phyloP scores from a whole-genome alignment of 2,329 filamentous ascomycete genomes.

The Cladophialophora exuberans region DNA sequence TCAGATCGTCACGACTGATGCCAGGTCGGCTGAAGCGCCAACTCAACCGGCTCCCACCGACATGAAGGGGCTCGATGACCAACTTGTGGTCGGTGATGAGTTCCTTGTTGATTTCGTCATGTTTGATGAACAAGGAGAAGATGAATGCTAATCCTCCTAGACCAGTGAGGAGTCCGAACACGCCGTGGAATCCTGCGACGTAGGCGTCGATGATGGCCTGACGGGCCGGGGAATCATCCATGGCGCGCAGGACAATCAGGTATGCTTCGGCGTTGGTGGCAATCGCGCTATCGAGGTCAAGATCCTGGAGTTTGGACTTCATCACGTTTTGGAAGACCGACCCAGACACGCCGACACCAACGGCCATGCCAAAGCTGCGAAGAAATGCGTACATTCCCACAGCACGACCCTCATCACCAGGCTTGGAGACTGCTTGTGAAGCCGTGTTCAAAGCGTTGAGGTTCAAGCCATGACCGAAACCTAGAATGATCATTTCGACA shows the following conservation, averaged over 20 bases:
- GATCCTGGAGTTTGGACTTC: constrained; percentile 34
- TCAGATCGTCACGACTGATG: neutral
- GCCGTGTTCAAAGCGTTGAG: constrained; percentile 46
- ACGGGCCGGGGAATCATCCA: constrained; percentile 4
- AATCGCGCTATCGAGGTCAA: constrained; percentile 17
- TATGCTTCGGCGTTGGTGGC: constrained; percentile 26
- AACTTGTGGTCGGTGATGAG: constrained; percentile 23
- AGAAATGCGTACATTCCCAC: constrained; percentile 44
- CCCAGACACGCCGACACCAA: constrained; percentile 47
- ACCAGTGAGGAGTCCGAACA: constrained; percentile 23
- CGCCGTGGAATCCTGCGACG: constrained; percentile 22
- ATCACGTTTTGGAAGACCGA: constrained; percentile 49
- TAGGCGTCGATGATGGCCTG: constrained; percentile 15
- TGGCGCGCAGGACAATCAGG: constrained; percentile 8
- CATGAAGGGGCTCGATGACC: neutral
- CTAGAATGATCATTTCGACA: constrained; percentile 43
- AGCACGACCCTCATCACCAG: constrained; percentile 39
- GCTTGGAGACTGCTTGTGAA: constrained; percentile 42
- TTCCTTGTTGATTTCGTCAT: constrained; percentile 26
- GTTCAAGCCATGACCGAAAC: constrained; percentile 48
- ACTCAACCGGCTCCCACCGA: no score
- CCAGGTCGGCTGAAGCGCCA: neutral
- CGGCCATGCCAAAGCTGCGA: constrained; percentile 48
- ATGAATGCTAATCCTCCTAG: constrained; percentile 19
- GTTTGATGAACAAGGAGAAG: constrained; percentile 18